Percentiles rank a stretch among this genome's conserved stretches.
Conservation (phyloP, 2,329 filamentous ascomycete genomes). For the Aureobasidium sp. region DNA sequence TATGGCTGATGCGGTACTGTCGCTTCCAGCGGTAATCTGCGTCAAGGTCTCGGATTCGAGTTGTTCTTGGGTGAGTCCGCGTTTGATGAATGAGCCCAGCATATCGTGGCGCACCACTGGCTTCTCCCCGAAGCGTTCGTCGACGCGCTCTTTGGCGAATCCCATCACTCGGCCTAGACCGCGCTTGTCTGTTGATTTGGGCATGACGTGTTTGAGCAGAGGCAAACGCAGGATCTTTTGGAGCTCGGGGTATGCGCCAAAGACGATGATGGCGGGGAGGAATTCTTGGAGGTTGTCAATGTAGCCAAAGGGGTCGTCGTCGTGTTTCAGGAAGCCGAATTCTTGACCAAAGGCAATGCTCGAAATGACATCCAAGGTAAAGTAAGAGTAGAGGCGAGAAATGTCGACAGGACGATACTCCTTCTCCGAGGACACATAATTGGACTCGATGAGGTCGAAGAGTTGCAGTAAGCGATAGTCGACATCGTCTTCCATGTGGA, state of each 20-base stretch:
- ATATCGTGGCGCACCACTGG: conserved; percentile 44
- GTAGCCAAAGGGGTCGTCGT: conserved; percentile 45
- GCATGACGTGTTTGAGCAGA: conserved; percentile 37
- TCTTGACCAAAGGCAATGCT: conserved; percentile 37
- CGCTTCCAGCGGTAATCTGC: conserved; percentile 49
- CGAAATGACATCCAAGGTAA: conserved; percentile 38
- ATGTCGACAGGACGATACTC: conserved; percentile 31
- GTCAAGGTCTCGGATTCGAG: conserved; percentile 39
- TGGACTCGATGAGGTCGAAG: conserved; percentile 28
- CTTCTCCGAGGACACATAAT: conserved; percentile 30
- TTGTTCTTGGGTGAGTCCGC: conserved; percentile 37
- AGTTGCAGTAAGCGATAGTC: conserved; percentile 31
- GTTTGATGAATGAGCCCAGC: conserved; percentile 46
- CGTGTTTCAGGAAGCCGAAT: conserved; percentile 44
- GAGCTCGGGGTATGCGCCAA: conserved; percentile 38
- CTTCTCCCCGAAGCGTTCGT: conserved; percentile 40
- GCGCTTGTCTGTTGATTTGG: conserved; percentile 41
- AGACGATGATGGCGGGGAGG: conserved; percentile 40
- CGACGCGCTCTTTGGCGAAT: conserved; percentile 41
- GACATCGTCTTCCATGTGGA: conserved; percentile 31
- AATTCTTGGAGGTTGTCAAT: conserved; percentile 39
- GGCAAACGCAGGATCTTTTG: conserved; percentile 37
- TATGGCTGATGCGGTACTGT: conserved; percentile 51
- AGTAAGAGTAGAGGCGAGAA: conserved; percentile 31
- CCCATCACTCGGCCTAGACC: conserved; percentile 34